Percentiles rank a stretch among this genome's conserved stretches.
Conservation (phyloP, 495 filamentous ascomycete species). For the Podospora fimiseda region DNA sequence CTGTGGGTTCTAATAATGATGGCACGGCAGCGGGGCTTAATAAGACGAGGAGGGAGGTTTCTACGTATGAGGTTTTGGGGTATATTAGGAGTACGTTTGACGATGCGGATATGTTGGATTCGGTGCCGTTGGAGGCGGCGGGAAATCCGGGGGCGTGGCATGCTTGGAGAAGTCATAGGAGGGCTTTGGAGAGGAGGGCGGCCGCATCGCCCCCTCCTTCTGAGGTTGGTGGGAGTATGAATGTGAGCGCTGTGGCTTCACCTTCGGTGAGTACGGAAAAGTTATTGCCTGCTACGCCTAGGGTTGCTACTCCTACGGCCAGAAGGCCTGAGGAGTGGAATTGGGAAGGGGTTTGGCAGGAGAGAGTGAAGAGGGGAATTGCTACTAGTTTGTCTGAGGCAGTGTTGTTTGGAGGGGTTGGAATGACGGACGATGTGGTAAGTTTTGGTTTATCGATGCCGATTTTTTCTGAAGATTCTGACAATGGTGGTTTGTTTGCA, state of each 20-base stretch:
- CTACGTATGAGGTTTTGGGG: slow-evolving; percentile 57
- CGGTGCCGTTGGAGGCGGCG: slow-evolving; percentile 69
- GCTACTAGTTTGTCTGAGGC: slow-evolving; percentile 69
- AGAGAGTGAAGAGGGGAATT: slow-evolving; percentile 70
- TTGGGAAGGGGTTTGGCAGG: slow-evolving; percentile 93
- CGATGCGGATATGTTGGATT: slow-evolving; percentile 67
- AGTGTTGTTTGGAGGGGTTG: slow-evolving; percentile 61
- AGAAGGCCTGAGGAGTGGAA: slow-evolving; percentile 79
- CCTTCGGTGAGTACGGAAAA: not conserved
- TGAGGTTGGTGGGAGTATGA: slow-evolving; percentile 10
- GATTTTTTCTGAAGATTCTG: slow-evolving; percentile 2
- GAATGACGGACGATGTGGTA: slow-evolving; percentile 64
- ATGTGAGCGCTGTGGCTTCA: not conserved
- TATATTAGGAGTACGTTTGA: slow-evolving; percentile 82
- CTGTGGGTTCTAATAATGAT: slow-evolving; percentile 11
- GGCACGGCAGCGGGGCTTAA: slow-evolving; percentile 5
- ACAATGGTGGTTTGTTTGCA: slow-evolving; percentile 28
- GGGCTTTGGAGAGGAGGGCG: slow-evolving; percentile 9
- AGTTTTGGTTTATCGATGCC: slow-evolving; percentile 11
- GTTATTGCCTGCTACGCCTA: not conserved
- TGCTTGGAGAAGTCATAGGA: slow-evolving; percentile 73
- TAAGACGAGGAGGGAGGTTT: slow-evolving; percentile 27
- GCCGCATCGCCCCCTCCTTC: not conserved
- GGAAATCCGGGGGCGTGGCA: slow-evolving; percentile 87
- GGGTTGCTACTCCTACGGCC: slow-evolving; percentile 18